Evolutionary conservation across 129 eudicot species (phyloP), one percentile per base, ranked within the genome.

Genomic region (Helichrysum umbraculigerum): DNA sequence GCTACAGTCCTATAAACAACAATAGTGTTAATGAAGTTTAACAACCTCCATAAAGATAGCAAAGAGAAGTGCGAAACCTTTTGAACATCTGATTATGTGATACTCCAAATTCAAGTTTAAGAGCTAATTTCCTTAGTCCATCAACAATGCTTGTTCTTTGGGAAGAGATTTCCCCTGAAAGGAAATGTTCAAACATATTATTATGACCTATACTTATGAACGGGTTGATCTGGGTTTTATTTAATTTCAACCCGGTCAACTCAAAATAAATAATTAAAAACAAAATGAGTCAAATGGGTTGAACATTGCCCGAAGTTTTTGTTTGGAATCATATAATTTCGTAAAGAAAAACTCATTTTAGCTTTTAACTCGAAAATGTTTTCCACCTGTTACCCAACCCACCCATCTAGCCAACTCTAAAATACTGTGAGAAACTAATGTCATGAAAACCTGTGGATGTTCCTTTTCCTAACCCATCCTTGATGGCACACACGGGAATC

Each of bases 61-160:
- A 30, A 61, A 71, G 17, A 58, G 12, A 59, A 33, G 10, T 59
- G 47, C 79, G 16, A 30, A 68, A 83, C 98, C 89, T 94, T 64
- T 91, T 96, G 69, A 86, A 84, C 77, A 85, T 88, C 81, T 94
- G 99, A 78, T 91, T 94, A 71, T 85, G 96, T 41, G 97, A 87
- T 77, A 79, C 93, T 74, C 99, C 99, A 76, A 94, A 94, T 51
- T 94, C 96, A 75, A 94, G 99, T 80, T 87, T 94, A 54, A 94
- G 87, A 66, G 96, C 92, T 75, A 89, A 76, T 34, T 96, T 91
- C 81, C 97, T 87, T 69, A 94, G 70, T 21, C 97, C 96, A 73
- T 94, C 91, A 47, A 88, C 90, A 62, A 91, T 74, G 75, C 87
- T 91, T 71, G 76, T 84, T 60, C 89, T 87, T 77, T 83, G 91